Evolutionary conservation across 257 asterid genomes (phyloP), one percentile per base, ranked within the genome.

Genomic region (Penstemon eatonii): DNA sequence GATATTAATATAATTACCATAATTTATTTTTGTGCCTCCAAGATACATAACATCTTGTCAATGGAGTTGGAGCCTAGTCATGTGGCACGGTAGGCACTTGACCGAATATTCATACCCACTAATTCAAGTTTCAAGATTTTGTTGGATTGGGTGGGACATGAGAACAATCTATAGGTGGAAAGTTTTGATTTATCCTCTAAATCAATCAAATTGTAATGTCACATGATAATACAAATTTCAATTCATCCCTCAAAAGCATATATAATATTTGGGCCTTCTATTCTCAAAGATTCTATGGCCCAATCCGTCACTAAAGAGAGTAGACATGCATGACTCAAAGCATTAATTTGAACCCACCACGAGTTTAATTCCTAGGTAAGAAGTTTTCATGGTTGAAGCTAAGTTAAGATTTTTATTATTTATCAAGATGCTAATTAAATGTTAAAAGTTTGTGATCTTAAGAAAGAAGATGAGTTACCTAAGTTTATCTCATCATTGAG

Each of bases 41-140:
- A 37, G 6, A 38, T 66, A 59, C 43, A 51, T 49, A 7, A 1
- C 7, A 45, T 58, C 43, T 41, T 33, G 59, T 47, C 67, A 73
- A 60, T 47, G 9, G 36, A 42, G 61, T 69, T 69, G 73, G 68
- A 64, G 73, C 68, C 54, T 65, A 70, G 54, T 70, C 70, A 70
- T 37, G 41, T 65, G 61, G 15, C 64, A 65, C 41, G 5, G 42
- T 6, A 53, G 50, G 51, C 43, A 10, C 60, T 72, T 9, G 61
- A 72, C 67, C 47, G 53, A 53, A 60, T 46, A 61, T 51, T 57
- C 25, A 7, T 46, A n/a, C 52, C 57, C 62, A 47, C 55, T 52
- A 47, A 38, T 52, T 5, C 13, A 51, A 75, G 57, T 70, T 52
- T 57, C 56, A 70, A 65, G 73, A 76, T 71, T 61, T 76, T 71